phyloP scores from a whole-genome alignment of 1,284 basidiomycete genomes.

The Tremellales sp. region DNA sequence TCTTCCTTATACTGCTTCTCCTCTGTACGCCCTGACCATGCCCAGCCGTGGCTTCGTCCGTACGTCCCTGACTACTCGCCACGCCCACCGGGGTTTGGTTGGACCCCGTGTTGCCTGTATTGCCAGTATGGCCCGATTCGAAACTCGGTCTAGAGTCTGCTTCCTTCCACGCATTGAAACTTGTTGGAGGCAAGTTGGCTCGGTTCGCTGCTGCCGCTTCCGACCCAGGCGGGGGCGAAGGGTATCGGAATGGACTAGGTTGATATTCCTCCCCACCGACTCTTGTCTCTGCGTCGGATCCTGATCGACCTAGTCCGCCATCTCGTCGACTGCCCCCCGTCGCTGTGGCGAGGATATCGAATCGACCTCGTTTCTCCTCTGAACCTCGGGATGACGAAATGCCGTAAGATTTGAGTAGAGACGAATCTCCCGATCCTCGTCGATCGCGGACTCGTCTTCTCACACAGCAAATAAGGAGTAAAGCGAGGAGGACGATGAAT shows the following conservation, averaged over 20 bases:
- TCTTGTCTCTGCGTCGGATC: conserved; percentile 9
- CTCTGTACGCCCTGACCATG: neutral
- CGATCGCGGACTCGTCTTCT: conserved; percentile 16
- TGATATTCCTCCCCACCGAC: conserved; percentile 23
- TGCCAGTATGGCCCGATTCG: neutral
- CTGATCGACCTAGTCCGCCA: neutral
- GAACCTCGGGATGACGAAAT: neutral
- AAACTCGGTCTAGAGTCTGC: neutral
- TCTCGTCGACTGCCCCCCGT: neutral
- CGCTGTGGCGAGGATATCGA: neutral
- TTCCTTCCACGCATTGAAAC: neutral
- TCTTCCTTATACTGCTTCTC: neutral
- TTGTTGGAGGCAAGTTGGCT: neutral
- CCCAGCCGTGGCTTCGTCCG: neutral
- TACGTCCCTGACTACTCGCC: neutral
- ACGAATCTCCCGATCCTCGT: conserved; percentile 7
- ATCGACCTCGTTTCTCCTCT: neutral
- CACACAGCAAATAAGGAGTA: conserved; percentile 33
- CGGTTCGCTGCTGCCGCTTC: neutral
- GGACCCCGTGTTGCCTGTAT: neutral
- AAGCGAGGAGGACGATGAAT: conserved; percentile 28
- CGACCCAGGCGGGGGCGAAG: conserved; percentile 17
- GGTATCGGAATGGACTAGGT: conserved; percentile 31
- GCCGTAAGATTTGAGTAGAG: conserved; percentile 1
- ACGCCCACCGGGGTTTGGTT: neutral